These are phyloP conservation scores for Sutorius australiensis DNA, from an alignment of 768 basidiomycete genomes.

Conservation along the genomic window DNA sequence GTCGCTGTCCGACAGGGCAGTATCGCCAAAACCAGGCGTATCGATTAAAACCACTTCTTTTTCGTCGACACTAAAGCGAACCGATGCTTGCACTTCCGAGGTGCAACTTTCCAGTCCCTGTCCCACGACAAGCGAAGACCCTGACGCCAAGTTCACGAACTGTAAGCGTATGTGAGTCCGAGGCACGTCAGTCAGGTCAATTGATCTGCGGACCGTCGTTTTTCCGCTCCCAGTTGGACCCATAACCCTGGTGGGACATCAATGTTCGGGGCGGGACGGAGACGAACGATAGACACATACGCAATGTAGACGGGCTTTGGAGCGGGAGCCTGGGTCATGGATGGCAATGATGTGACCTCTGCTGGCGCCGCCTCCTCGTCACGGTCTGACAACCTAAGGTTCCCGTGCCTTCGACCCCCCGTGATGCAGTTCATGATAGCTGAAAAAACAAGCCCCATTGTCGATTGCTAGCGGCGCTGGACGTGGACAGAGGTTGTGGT, in stretches of 20 bases:
- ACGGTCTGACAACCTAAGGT: slow-evolving; percentile 11
- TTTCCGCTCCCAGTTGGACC: slow-evolving; percentile 32
- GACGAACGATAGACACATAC: slow-evolving; percentile 14
- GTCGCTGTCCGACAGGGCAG: slow-evolving; percentile 43
- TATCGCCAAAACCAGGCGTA: slow-evolving; percentile 62
- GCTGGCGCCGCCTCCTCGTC: slow-evolving; percentile 17
- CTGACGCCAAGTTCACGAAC: slow-evolving; percentile 35
- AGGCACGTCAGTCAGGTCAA: neutral
- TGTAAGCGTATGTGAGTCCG: slow-evolving; percentile 7
- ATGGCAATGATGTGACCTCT: neutral
- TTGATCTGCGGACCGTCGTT: slow-evolving; percentile 23
- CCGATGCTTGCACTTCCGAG: slow-evolving; percentile 28
- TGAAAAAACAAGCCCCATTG: slow-evolving; percentile 23
- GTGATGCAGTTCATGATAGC: neutral
- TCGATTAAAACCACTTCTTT: slow-evolving; percentile 48
- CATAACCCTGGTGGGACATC: slow-evolving; percentile 22
- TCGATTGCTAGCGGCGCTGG: slow-evolving; percentile 9
- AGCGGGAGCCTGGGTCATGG: neutral
- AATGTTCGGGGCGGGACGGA: neutral
- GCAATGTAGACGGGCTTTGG: slow-evolving; percentile 25
- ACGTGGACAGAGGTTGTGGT: slow-evolving; percentile 1
- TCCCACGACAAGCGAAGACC: slow-evolving; percentile 29
- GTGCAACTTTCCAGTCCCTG: slow-evolving; percentile 35
- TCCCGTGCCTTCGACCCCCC: slow-evolving; percentile 3
- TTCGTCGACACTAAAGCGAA: slow-evolving; percentile 25